Evolutionary conservation across 371 early-diverging fungal genomes (phyloP).

Genomic region (Saksenaea oblongispora): DNA sequence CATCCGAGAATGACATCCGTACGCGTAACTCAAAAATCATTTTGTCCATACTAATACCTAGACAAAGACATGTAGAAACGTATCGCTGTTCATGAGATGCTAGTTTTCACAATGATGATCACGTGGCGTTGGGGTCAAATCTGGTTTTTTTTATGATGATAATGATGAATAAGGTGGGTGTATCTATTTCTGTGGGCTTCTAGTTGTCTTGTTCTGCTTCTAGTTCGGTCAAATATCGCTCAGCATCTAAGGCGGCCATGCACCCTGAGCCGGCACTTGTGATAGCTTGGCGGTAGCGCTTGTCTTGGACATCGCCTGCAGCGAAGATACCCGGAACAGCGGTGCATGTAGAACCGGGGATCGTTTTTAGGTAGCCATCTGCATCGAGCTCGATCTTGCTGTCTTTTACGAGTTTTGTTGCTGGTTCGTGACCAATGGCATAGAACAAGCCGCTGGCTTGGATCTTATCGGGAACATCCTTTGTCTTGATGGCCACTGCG

Average conservation of each 20-base stretch:
- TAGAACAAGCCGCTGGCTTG: constrained; percentile 95
- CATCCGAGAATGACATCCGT: no score
- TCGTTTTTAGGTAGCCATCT: constrained; percentile 89
- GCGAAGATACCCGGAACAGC: constrained; percentile 94
- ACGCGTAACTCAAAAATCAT: no score
- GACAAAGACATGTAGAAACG: no score
- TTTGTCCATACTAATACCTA: no score
- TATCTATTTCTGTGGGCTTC: no score
- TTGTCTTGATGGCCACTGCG: constrained; percentile 71
- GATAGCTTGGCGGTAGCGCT: constrained; percentile 85
- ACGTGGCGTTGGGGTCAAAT: no score
- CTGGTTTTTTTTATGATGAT: no score
- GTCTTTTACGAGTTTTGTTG: constrained; percentile 77
- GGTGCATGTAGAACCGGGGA: constrained; percentile 83
- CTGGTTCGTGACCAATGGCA: constrained; percentile 98
- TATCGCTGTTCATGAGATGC: no score
- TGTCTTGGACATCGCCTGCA: constrained; percentile 98
- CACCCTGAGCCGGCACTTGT: constrained; percentile 83
- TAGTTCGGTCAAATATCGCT: constrained; percentile 74
- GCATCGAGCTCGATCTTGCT: constrained; percentile 73
- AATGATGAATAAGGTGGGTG: no score
- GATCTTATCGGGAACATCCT: constrained; percentile 65
- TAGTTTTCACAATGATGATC: no score
- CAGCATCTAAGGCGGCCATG: constrained; percentile 95
- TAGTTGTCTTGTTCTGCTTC: constrained; percentile 22